These are phyloP conservation scores for Xylaria venustula DNA, from an alignment of 495 filamentous ascomycete genomes.

Conservation along the genomic window DNA sequence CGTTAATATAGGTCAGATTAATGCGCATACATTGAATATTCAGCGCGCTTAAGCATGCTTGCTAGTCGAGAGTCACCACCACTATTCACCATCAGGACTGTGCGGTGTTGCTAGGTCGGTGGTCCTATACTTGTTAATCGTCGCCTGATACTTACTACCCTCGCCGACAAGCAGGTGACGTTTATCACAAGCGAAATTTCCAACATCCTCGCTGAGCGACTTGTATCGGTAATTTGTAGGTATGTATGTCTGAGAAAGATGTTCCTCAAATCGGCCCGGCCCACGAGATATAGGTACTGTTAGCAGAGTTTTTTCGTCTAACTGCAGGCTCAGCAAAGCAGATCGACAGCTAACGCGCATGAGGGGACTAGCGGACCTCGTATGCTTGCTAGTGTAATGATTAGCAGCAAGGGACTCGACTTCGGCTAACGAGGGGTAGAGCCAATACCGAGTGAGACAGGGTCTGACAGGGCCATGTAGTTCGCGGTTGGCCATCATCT, in stretches of 20 bases:
- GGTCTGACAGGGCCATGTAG: not conserved
- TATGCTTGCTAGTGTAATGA: not conserved
- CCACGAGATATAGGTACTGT: not conserved
- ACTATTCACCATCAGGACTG: not conserved
- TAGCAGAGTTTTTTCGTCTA: slow-evolving; percentile 1
- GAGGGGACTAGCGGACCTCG: slow-evolving; percentile 9
- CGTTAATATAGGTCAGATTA: not conserved
- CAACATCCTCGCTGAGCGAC: slow-evolving; percentile 10
- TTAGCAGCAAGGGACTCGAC: not conserved
- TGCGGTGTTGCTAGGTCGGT: not conserved
- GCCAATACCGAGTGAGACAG: not conserved
- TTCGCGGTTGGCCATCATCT: not conserved
- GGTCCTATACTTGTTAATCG: not conserved
- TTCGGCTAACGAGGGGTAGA: not conserved
- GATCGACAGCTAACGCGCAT: slow-evolving; percentile 10
- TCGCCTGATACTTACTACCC: not conserved
- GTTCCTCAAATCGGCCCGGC: slow-evolving; percentile 11
- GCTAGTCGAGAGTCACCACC: not conserved
- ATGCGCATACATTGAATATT: not conserved
- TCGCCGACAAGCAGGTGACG: not conserved
- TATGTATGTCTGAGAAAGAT: not conserved
- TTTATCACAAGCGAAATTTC: not conserved
- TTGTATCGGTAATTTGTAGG: not conserved
- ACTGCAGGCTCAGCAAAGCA: not conserved
- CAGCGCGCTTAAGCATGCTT: not conserved